Conservation (phyloP, 139 green algal genomes). For the Asterochloris erici region DNA sequence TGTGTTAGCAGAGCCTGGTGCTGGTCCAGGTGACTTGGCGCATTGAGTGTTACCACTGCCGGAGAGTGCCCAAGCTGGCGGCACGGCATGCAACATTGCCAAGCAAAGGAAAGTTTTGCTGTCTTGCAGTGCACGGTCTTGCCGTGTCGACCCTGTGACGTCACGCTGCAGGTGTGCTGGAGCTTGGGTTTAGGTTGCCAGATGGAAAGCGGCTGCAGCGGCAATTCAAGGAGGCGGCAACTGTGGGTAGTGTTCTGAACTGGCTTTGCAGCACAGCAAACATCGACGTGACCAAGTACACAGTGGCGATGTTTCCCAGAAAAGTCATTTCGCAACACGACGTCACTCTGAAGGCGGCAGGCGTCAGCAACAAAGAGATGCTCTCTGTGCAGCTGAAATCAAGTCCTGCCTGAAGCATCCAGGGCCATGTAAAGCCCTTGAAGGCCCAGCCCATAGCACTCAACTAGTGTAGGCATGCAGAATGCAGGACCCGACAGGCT, state of each 20-base stretch:
- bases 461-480: too few species aligned
- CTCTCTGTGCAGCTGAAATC: background rate
- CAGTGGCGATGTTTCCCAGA: background rate
- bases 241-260: background rate
- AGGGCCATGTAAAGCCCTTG: too few species aligned
- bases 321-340: background rate
- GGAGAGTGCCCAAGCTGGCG: background rate
- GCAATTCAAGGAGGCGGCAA: background rate
- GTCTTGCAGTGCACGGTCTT: background rate
- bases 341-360: background rate
- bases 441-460: too few species aligned
- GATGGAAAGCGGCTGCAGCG: constrained; percentile 11
- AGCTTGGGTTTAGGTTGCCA: constrained; percentile 8
- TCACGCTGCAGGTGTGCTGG: background rate
- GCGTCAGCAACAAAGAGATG: constrained; percentile 12
- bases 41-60: background rate
- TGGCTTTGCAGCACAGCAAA: background rate
- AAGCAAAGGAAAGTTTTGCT: background rate
- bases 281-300: constrained; percentile 3
- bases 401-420: too few species aligned
- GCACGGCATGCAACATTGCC: background rate
- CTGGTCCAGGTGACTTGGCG: background rate
- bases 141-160: background rate
- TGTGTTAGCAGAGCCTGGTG: background rate
- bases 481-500: too few species aligned